Conservation (phyloP, 225 moss, liverwort and hornwort genomes). For the Polytrichum formosum region DNA sequence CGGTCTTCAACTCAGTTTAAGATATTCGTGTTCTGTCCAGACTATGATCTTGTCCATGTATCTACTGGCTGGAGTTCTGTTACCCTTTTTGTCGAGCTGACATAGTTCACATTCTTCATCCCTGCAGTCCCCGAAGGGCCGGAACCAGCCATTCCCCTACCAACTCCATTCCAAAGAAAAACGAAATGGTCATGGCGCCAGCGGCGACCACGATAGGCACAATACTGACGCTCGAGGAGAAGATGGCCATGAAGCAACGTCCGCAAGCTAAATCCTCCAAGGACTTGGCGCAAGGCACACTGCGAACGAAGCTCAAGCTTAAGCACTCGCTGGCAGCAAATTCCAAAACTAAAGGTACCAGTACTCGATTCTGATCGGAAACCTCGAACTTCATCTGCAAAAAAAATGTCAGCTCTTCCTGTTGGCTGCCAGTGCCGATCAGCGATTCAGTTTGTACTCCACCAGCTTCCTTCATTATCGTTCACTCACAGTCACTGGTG, state of each 20-base stretch:
- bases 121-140: neutral
- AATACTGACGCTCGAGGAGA: conserved; percentile 13
- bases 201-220: conserved; percentile 8
- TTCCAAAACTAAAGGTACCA: conserved; percentile 13
- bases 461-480: neutral
- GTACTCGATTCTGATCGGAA: conserved; percentile 6
- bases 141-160: neutral
- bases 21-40: neutral
- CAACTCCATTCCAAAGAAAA: conserved; percentile 28
- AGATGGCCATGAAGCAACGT: conserved; percentile 6
- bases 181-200: conserved; percentile 21
- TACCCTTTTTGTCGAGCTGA: neutral
- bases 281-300: conserved; percentile 11
- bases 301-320: conserved; percentile 20
- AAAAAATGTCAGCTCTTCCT: neutral
- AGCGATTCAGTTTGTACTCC: conserved; percentile 1
- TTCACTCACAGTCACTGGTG: neutral
- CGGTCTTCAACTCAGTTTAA: too few relatives aligned
- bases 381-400: neutral
- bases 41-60: neutral
- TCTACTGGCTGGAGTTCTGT: neutral
- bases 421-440: neutral
- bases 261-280: conserved; percentile 11
- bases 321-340: conserved; percentile 7
- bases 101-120: neutral